phyloP scores from a whole-genome alignment of 441 rosid genomes.

The Raphanus hybrid region DNA sequence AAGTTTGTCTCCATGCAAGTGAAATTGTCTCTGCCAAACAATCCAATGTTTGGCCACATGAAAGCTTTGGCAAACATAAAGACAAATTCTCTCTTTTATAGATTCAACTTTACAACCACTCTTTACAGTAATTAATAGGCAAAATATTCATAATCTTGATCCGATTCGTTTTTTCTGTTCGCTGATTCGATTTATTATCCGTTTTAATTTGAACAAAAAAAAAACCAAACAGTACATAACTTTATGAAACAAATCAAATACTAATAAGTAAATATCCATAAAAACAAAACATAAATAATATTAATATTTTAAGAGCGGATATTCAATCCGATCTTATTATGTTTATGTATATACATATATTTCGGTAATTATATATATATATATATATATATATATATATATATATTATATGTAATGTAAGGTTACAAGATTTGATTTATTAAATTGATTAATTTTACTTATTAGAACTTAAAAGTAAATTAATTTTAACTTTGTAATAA shows the following conservation, averaged over 20 bases:
- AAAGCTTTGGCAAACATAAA: slow-evolving; percentile 24
- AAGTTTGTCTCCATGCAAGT: slow-evolving; percentile 35
- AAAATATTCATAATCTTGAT: background rate
- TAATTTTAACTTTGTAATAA: background rate
- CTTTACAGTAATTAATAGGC: slow-evolving; percentile 11
- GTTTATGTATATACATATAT: background rate
- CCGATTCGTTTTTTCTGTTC: background rate
- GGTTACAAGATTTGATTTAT: background rate
- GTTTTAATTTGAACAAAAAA: background rate
- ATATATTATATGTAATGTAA: background rate
- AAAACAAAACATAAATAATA: background rate
- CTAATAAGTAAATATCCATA: background rate
- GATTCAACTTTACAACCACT: slow-evolving; percentile 12
- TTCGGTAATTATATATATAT: too few relatives aligned
- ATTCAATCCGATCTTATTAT: background rate
- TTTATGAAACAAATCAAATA: background rate
- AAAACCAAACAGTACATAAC: background rate
- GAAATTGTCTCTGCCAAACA: slow-evolving; percentile 33
- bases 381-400: too few relatives aligned
- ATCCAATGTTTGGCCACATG: slow-evolving; percentile 32
- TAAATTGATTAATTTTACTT: background rate
- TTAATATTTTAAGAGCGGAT: background rate
- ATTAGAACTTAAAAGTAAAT: background rate
- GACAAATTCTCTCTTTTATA: slow-evolving; percentile 43
- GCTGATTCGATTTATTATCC: background rate